These are phyloP conservation scores for Talaromyces nanjingensis DNA, from an alignment of 495 filamentous ascomycete genomes.

Conservation along the genomic window DNA sequence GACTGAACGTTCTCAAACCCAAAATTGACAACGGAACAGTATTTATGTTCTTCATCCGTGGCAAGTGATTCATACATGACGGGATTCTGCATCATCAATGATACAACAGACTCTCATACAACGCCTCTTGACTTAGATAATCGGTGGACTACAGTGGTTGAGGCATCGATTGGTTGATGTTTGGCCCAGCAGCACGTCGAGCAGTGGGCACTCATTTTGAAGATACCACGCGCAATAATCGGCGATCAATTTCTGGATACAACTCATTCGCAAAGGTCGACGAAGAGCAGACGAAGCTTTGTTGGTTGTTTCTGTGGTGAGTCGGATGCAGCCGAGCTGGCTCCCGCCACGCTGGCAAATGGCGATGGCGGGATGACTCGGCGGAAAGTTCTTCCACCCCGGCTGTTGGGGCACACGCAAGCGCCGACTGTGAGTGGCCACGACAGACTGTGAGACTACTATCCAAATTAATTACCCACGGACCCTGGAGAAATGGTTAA, in stretches of 20 bases:
- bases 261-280: too few relatives aligned
- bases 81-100: slow-evolving; percentile 2
- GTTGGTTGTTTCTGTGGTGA: not conserved
- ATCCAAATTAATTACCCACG: too few relatives aligned
- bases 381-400: not conserved
- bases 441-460: too few relatives aligned
- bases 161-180: not conserved
- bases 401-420: not conserved
- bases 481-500: not conserved
- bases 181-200: too few relatives aligned
- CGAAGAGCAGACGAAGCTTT: not conserved
- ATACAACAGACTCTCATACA: not conserved
- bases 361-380: not conserved
- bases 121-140: not conserved
- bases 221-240: not conserved
- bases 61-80: slow-evolving; percentile 9
- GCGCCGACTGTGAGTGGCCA: too few relatives aligned
- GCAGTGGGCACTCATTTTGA: too few relatives aligned
- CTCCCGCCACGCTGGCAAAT: not conserved
- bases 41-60: not conserved
- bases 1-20: not conserved
- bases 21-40: not conserved
- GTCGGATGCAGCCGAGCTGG: not conserved
- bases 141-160: not conserved
- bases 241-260: too few relatives aligned